Conservation (phyloP, 176 grass and related monocot genomes). For the Triticum aestivum region DNA sequence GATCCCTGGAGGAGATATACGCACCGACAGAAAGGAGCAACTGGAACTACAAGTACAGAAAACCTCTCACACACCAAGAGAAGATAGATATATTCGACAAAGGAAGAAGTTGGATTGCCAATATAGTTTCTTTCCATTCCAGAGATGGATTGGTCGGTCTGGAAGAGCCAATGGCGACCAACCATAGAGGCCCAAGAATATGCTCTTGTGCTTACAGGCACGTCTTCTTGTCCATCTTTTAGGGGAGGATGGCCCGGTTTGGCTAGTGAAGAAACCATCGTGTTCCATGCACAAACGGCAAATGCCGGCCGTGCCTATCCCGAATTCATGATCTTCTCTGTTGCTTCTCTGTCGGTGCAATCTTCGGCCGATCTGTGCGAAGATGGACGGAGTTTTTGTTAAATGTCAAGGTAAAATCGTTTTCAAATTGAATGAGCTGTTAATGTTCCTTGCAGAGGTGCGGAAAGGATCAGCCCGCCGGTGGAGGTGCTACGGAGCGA, state of each 20-base stretch:
- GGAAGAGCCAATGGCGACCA: background rate
- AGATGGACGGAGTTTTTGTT: background rate
- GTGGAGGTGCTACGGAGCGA: background rate
- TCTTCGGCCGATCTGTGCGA: background rate
- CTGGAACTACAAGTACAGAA: background rate
- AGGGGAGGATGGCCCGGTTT: background rate
- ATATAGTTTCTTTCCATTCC: background rate
- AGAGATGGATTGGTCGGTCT: background rate
- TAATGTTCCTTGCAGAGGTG: background rate
- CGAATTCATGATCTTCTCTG: background rate
- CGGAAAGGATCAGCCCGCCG: background rate
- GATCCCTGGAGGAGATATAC: background rate
- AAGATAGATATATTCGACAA: background rate
- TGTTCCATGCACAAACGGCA: background rate
- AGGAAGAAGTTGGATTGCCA: background rate
- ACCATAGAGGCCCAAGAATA: background rate
- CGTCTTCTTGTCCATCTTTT: background rate
- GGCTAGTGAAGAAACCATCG: background rate
- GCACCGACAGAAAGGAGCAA: background rate
- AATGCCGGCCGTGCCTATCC: background rate
- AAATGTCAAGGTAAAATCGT: background rate
- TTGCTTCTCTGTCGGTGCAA: background rate
- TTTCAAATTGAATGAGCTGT: background rate
- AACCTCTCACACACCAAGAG: background rate
- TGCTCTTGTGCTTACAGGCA: background rate